A percentile compares a stretch with the other conserved stretches of the same genome.
phyloP scores from a whole-genome alignment of 1,284 basidiomycete genomes.

The Prillingera fragicola region DNA sequence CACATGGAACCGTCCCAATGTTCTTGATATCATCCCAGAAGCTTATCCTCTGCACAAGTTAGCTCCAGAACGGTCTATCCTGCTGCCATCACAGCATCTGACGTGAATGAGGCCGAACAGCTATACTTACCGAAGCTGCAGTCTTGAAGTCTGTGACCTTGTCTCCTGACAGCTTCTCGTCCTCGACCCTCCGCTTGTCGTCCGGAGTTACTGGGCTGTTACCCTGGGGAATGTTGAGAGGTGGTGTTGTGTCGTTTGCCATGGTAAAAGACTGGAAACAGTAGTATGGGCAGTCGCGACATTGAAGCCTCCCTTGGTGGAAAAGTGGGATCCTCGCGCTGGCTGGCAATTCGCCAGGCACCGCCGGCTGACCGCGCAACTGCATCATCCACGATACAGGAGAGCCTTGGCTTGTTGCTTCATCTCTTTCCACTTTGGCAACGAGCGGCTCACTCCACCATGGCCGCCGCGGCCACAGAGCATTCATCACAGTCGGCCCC shows the following conservation, averaged over 20 bases:
- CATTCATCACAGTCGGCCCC: too few species aligned
- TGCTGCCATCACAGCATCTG: conserved; percentile 8
- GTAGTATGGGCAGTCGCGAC: too few species aligned
- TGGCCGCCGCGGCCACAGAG: too few species aligned
- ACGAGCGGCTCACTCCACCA: too few species aligned
- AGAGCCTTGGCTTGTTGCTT: too few species aligned
- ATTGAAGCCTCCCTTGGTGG: too few species aligned
- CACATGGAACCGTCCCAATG: conserved; percentile 40
- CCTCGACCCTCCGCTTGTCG: conserved; percentile 2
- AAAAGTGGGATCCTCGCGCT: too few species aligned
- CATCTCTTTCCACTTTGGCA: too few species aligned
- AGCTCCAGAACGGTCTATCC: conserved; percentile 10
- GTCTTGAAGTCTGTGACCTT: conserved; percentile 19
- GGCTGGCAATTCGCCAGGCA: too few species aligned
- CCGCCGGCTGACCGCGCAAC: too few species aligned
- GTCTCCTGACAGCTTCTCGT: conserved; percentile 23
- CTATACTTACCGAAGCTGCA: conserved; percentile 29
- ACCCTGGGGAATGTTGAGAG: conserved; percentile 29
- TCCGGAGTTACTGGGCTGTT: conserved; percentile 27
- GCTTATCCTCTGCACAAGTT: conserved; percentile 2
- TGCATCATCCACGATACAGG: too few species aligned
- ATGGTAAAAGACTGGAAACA: too few species aligned
- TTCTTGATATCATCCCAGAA: conserved; percentile 23
- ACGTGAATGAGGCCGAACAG: background rate
- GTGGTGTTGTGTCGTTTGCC: conserved; percentile 10